Evolutionary conservation across 2,329 filamentous ascomycete species (phyloP).

Genomic region (Trichoderma sp.): DNA sequence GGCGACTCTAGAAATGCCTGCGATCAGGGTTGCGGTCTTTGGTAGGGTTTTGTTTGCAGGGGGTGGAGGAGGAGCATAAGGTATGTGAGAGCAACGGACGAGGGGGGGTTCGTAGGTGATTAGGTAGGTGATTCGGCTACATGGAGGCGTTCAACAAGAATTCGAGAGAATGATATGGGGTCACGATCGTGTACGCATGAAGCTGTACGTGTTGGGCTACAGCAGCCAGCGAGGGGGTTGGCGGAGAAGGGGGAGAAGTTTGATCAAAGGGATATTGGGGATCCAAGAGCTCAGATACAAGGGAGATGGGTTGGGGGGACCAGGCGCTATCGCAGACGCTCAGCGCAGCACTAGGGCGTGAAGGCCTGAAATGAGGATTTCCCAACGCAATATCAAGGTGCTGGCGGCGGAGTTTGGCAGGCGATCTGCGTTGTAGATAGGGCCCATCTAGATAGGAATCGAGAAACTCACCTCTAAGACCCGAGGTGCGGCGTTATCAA

Average conservation of each 20-base stretch:
- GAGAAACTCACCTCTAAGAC: constrained; percentile 4
- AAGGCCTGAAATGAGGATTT: constrained; percentile 14
- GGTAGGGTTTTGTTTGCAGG: no score
- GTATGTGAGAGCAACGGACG: no score
- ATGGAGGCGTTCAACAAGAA: background rate
- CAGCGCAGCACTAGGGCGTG: background rate
- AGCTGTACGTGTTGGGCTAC: background rate
- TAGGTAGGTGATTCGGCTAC: no score
- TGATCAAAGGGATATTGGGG: constrained; percentile 5
- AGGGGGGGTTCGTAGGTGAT: no score
- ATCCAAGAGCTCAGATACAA: background rate
- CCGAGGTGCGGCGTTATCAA: background rate
- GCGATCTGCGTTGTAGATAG: background rate
- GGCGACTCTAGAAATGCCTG: background rate
- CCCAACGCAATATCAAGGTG: constrained; percentile 10
- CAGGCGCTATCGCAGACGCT: background rate
- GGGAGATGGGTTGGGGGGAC: background rate
- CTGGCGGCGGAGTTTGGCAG: background rate
- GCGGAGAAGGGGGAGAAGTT: background rate
- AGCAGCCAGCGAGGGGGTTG: background rate
- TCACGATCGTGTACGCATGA: background rate
- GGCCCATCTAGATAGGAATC: background rate
- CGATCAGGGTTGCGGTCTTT: background rate
- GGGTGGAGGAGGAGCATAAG: no score
- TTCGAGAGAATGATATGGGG: background rate